These are phyloP conservation scores for Calophaca sinica DNA, from an alignment of 306 rosid genomes.

Conservation along the genomic window DNA sequence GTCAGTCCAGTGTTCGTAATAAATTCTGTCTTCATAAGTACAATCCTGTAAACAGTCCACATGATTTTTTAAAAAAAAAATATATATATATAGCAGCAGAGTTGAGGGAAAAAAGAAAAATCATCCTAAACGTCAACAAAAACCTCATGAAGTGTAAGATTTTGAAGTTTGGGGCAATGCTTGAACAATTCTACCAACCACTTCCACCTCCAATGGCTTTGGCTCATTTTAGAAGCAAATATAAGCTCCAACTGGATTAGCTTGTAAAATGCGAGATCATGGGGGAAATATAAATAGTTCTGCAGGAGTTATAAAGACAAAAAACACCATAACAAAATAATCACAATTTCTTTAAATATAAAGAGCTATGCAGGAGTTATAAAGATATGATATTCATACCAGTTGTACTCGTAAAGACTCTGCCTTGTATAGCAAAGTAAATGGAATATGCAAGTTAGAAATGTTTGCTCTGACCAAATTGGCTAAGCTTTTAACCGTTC, in stretches of 20 bases:
- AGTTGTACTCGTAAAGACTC: neutral
- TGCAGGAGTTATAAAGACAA: neutral
- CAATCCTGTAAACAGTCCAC: neutral
- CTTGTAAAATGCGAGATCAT: neutral
- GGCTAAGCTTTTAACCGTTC: neutral
- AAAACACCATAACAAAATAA: neutral
- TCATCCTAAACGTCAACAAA: too few species aligned
- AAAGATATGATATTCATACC: neutral
- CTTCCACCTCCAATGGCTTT: neutral
- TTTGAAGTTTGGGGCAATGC: constrained; percentile 5
- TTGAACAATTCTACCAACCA: neutral
- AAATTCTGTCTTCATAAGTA: too few species aligned
- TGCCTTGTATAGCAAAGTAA: neutral
- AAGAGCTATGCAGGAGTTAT: neutral
- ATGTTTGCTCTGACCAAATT: constrained; percentile 9
- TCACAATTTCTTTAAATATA: neutral
- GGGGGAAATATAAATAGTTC: rapidly evolving
- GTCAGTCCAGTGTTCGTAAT: neutral
- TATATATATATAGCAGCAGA: neutral
- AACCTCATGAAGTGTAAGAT: neutral
- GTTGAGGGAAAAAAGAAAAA: neutral
- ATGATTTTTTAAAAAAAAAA: too few species aligned
- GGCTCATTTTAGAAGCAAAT: neutral
- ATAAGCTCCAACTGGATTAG: neutral
- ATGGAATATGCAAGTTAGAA: neutral